phyloP scores from a whole-genome alignment of 2,329 filamentous ascomycete species.

The Exophiala xenobiotica region DNA sequence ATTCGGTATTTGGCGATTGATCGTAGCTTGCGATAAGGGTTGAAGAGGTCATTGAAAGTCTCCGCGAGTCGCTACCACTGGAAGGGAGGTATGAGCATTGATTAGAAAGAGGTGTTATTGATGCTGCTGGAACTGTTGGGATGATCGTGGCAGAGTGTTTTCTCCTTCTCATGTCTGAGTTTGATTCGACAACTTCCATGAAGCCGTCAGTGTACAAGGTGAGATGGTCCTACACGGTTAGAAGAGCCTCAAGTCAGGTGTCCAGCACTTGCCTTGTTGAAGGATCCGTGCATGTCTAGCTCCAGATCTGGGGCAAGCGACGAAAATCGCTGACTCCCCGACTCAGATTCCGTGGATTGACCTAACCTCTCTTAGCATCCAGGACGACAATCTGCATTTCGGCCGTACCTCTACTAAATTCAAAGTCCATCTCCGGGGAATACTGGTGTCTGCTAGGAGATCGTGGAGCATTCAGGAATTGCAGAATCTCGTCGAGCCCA shows the following conservation, averaged over 20 bases:
- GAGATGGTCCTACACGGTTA: not conserved
- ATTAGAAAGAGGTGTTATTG: not conserved
- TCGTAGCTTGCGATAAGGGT: not conserved
- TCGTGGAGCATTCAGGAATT: not conserved
- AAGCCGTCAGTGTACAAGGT: not conserved
- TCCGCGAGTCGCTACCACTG: not conserved
- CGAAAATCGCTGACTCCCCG: not conserved
- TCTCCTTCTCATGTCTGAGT: no score
- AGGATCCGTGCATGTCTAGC: not conserved
- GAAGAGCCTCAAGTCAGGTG: not conserved
- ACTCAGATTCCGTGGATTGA: not conserved
- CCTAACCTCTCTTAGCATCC: not conserved
- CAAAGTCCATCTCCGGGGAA: not conserved
- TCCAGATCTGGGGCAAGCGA: not conserved
- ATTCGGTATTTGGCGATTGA: not conserved
- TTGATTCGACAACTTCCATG: not conserved
- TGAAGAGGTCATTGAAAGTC: not conserved
- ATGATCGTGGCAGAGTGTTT: not conserved
- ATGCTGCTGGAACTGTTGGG: not conserved
- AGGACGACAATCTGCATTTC: not conserved
- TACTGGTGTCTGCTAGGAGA: not conserved
- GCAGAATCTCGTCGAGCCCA: not conserved
- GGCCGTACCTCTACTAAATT: not conserved
- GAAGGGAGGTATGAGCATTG: not conserved
- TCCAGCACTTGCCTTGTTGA: not conserved